Base-by-base conservation (phyloP, 768 basidiomycete species). In the Candolleomyces aberdarensis region DNA sequence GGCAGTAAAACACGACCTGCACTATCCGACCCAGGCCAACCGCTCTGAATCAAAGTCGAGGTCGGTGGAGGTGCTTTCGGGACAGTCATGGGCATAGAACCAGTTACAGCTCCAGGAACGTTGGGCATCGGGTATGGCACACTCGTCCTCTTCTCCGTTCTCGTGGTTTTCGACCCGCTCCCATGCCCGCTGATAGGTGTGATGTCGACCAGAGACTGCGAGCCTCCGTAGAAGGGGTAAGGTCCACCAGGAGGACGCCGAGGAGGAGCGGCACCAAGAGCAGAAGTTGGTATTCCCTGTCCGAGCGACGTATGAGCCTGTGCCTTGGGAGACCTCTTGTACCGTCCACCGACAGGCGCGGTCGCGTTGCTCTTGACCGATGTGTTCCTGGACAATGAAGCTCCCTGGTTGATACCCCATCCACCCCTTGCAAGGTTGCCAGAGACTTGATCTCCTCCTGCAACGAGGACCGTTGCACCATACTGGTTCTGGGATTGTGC, bases 331-430 rank as follows among this genome's bases (percentile, higher is more conserved):
- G 14, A 6, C 15, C 44, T 46, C 44, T 6, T 17, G 19, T 46
- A 17, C 49, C 41, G 49, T 47, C 54, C 40, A 19, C 49, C 50
- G n/a, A 65, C 50, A 11, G 72, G 71, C 0, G 74, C 71, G 60
- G 71, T 74, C 11, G 69, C 66, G 8, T 75, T 68, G 57, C 74
- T 76, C 31, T 53, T 49, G 14, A 77, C 53, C 13, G 75, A 76
- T 2, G 69, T 66, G 46, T 74, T 73, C 44, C 76, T 66, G 4
- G 71, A 71, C 44, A 76, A 55, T 13, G 62, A 62, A 3, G 65
- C 65, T 15, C 62, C 61, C 3, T 36, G 44, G 58, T 17, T 64
- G 66, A 60, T 65, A 57, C 64, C 56, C 68, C 71, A 66, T 40
- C 71, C 63, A 62, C 67, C 65, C 31, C 62, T 49, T 10, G 67